A percentile compares a stretch with the other conserved stretches of the same genome.
These are phyloP conservation scores for Paragyromitra xinjiangensis DNA, from an alignment of 495 filamentous ascomycete genomes.

Conservation along the genomic window DNA sequence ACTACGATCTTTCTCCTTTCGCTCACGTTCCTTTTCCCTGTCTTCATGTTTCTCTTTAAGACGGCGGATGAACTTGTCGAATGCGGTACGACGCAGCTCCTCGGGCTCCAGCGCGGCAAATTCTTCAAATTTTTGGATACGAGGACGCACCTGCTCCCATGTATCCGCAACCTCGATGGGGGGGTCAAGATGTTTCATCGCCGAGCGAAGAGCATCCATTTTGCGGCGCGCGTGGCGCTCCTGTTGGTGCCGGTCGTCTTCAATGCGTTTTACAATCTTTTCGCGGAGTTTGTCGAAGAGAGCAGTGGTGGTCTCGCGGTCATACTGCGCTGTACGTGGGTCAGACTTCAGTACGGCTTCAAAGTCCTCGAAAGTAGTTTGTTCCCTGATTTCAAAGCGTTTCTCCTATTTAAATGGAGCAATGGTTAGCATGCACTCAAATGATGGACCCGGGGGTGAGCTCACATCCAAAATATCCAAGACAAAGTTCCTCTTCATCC, in stretches of 20 bases:
- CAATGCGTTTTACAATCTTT: slow-evolving; percentile 75
- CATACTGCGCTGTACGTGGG: slow-evolving; percentile 83
- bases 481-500: slow-evolving; percentile 82
- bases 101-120: slow-evolving; percentile 83
- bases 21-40: slow-evolving; percentile 74
- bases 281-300: slow-evolving; percentile 90
- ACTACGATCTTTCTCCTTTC: slow-evolving; percentile 68
- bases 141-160: slow-evolving; percentile 82
- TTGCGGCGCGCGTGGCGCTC: slow-evolving; percentile 87
- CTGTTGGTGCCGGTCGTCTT: slow-evolving; percentile 83
- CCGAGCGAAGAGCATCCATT: slow-evolving; percentile 83
- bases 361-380: slow-evolving; percentile 90
- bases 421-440: slow-evolving; percentile 7
- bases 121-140: slow-evolving; percentile 81
- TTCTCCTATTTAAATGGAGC: slow-evolving; percentile 70
- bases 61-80: slow-evolving; percentile 91
- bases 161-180: slow-evolving; percentile 77
- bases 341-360: slow-evolving; percentile 77
- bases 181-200: slow-evolving; percentile 92
- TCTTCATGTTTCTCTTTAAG: slow-evolving; percentile 92
- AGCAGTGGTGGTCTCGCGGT: slow-evolving; percentile 74
- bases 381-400: slow-evolving; percentile 85
- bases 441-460: slow-evolving; percentile 32
- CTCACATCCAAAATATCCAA: slow-evolving; percentile 90
- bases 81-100: slow-evolving; percentile 80